phyloP scores from a whole-genome alignment of 495 filamentous ascomycete species.

The Aspergillus panamensis region DNA sequence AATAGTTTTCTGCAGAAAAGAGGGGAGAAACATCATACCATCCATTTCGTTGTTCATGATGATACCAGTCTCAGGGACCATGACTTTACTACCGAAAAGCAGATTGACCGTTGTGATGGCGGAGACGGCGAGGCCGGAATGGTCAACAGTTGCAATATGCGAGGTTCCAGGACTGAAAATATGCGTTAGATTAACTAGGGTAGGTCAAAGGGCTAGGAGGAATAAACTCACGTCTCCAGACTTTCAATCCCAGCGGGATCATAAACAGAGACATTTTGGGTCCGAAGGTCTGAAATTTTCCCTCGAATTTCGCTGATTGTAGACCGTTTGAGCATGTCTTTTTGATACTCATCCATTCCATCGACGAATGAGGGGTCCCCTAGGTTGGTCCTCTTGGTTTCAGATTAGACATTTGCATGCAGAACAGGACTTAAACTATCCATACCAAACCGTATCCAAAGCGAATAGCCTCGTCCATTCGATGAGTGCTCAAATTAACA shows the following conservation, averaged over 20 bases:
- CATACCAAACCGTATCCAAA: constrained; percentile 74
- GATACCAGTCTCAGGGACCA: constrained; percentile 78
- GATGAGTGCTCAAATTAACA: constrained; percentile 67
- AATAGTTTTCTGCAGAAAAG: constrained; percentile 10
- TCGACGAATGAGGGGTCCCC: constrained; percentile 75
- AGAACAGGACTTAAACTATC: background rate
- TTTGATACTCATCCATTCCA: constrained; percentile 60
- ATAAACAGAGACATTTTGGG: constrained; percentile 67
- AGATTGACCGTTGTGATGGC: constrained; percentile 82
- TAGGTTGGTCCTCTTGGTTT: constrained; percentile 54
- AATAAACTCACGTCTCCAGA: constrained; percentile 50
- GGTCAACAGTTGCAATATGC: constrained; percentile 68
- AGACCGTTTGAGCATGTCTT: constrained; percentile 58
- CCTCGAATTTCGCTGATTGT: constrained; percentile 56
- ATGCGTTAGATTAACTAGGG: background rate
- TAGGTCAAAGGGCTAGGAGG: background rate
- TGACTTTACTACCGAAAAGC: constrained; percentile 71
- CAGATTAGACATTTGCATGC: background rate
- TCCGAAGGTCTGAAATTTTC: constrained; percentile 66
- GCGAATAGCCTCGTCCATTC: constrained; percentile 80
- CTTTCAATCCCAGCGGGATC: constrained; percentile 60
- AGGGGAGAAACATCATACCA: constrained; percentile 39
- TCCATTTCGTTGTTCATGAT: constrained; percentile 97
- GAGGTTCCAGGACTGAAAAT: constrained; percentile 61
- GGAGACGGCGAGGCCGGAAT: constrained; percentile 64